These are phyloP conservation scores for Albugo laibachii DNA, from an alignment of 352 stramenopile species.

Conservation along the genomic window DNA sequence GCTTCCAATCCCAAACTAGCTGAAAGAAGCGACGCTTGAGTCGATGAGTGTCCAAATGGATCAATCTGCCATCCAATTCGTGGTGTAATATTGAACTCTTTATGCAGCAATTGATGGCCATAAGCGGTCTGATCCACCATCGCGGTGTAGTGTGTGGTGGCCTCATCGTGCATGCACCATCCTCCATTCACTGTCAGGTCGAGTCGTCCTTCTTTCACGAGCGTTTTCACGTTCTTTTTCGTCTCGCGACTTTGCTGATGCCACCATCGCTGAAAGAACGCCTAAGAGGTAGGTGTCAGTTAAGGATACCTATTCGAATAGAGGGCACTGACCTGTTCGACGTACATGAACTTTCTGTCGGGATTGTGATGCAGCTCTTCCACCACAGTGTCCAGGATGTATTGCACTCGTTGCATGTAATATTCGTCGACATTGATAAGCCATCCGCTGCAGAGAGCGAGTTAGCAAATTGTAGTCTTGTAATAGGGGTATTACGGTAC, in stretches of 20 bases:
- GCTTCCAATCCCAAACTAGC: slow-evolving; percentile 87
- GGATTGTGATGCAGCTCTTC: slow-evolving; percentile 75
- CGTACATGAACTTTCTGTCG: slow-evolving; percentile 88
- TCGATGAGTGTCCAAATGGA: slow-evolving; percentile 87
- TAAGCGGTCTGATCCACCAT: slow-evolving; percentile 98
- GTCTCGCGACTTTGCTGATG: slow-evolving; percentile 59
- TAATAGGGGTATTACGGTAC: slow-evolving; percentile 9
- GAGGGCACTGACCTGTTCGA: slow-evolving; percentile 46
- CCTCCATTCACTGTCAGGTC: slow-evolving; percentile 90
- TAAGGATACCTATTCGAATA: background rate
- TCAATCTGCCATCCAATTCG: slow-evolving; percentile 97
- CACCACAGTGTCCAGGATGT: slow-evolving; percentile 89
- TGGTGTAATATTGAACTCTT: slow-evolving; percentile 86
- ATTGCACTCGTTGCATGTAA: slow-evolving; percentile 84
- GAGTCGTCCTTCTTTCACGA: slow-evolving; percentile 83
- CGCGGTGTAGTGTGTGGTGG: slow-evolving; percentile 87
- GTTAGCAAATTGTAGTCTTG: slow-evolving; percentile 2
- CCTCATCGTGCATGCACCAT: slow-evolving; percentile 99
- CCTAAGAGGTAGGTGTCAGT: slow-evolving; percentile 10
- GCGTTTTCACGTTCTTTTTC: slow-evolving; percentile 53
- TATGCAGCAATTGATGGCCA: slow-evolving; percentile 87
- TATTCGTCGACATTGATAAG: slow-evolving; percentile 96
- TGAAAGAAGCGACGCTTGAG: slow-evolving; percentile 84
- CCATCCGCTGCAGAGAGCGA: slow-evolving; percentile 49
- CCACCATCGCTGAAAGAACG: slow-evolving; percentile 95